Percentiles rank a stretch among this genome's conserved stretches.
These are phyloP conservation scores for Ormosia emarginata DNA, from an alignment of 306 rosid species.

Conservation along the genomic window DNA sequence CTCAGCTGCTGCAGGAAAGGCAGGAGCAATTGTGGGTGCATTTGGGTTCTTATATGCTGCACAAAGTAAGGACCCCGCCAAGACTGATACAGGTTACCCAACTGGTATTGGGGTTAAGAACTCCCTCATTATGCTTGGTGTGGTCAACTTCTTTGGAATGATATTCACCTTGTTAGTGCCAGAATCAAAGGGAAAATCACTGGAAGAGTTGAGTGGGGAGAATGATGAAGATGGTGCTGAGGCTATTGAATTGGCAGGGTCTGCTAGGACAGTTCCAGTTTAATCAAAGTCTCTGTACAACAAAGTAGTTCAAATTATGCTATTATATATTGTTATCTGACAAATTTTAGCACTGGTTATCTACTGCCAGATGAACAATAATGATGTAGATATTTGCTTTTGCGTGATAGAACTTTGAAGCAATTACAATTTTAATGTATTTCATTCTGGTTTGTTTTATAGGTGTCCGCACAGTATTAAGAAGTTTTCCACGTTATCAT, in stretches of 20 bases:
- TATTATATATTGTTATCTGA: background rate
- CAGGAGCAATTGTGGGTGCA: conserved; percentile 90
- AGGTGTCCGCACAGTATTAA: background rate
- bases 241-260: background rate
- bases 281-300: conserved; percentile 9
- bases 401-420: background rate
- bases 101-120: conserved; percentile 76
- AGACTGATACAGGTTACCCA: conserved; percentile 65
- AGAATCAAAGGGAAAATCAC: conserved; percentile 79
- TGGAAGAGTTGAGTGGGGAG: conserved; percentile 88
- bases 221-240: conserved; percentile 35
- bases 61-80: conserved; percentile 29
- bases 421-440: background rate
- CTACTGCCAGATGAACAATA: background rate
- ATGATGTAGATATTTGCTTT: conserved; percentile 13
- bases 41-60: conserved; percentile 88
- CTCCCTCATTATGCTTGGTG: conserved; percentile 67
- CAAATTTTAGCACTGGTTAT: background rate
- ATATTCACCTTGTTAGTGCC: conserved; percentile 71
- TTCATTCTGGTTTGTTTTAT: background rate
- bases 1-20: conserved; percentile 87
- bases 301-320: background rate
- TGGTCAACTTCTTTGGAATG: conserved; percentile 62
- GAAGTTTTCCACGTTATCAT: background rate
- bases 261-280: conserved; percentile 47